Evolutionary conservation across 805 yeast genomes (phyloP).

Genomic region (Torulaspora quercuum): DNA sequence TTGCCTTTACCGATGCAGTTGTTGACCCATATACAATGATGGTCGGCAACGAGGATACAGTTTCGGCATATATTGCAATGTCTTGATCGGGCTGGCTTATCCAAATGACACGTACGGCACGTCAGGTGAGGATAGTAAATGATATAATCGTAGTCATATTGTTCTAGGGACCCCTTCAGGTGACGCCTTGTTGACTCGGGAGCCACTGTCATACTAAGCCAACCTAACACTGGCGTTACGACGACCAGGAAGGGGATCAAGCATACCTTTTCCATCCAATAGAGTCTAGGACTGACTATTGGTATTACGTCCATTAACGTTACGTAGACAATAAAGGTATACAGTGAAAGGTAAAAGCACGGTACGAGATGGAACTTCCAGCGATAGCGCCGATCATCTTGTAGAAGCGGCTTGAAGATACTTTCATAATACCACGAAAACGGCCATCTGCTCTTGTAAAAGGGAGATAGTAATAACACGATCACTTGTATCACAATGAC

Average conservation of each 20-base stretch:
- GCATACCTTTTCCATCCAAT: slow-evolving; percentile 19
- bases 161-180: slow-evolving; percentile 5
- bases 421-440: slow-evolving; percentile 28
- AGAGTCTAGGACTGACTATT: slow-evolving; percentile 13
- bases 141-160: slow-evolving; percentile 46
- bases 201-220: slow-evolving; percentile 21
- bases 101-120: slow-evolving; percentile 57
- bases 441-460: slow-evolving; percentile 18
- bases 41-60: slow-evolving; percentile 67
- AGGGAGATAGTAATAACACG: slow-evolving; percentile 30
- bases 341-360: slow-evolving; percentile 26
- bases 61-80: slow-evolving; percentile 68
- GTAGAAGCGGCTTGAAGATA: slow-evolving; percentile 28
- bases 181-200: slow-evolving; percentile 17
- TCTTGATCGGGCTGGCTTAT: slow-evolving; percentile 68
- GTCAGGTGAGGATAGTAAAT: slow-evolving; percentile 48
- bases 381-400: slow-evolving; percentile 22
- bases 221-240: slow-evolving; percentile 21
- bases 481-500: slow-evolving; percentile 18
- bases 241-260: slow-evolving; percentile 26
- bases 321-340: slow-evolving; percentile 20
- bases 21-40: slow-evolving; percentile 70
- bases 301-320: slow-evolving; percentile 20
- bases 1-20: slow-evolving; percentile 72
- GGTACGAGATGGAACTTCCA: slow-evolving; percentile 35